A percentile compares a stretch with the other conserved stretches of the same genome.
Evolutionary conservation across 108 stramenopile species (phyloP).

Genomic region (Skeletonema marinoi): DNA sequence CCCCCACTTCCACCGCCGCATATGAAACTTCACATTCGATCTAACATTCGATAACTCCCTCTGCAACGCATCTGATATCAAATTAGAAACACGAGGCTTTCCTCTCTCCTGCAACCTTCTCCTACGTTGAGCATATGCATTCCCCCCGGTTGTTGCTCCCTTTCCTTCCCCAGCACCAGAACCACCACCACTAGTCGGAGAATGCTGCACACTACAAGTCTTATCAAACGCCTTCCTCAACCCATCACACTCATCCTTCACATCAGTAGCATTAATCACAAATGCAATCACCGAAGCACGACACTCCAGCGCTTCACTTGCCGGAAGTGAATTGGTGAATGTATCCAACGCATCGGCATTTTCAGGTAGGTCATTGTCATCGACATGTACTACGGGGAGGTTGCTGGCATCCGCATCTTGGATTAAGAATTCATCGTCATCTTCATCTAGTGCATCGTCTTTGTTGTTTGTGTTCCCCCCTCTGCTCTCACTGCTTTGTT

Average conservation of each 20-base stretch:
- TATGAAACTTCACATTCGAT: background rate
- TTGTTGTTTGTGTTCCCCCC: background rate
- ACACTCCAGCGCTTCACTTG: conserved; percentile 31
- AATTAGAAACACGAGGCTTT: conserved; percentile 5
- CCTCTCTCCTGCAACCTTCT: conserved; percentile 38
- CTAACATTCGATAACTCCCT: conserved; percentile 1
- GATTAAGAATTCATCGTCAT: background rate
- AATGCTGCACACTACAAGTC: conserved; percentile 55
- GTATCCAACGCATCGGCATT: conserved; percentile 41
- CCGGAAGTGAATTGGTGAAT: conserved; percentile 19
- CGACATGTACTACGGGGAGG: conserved; percentile 16
- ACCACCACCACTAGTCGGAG: background rate
- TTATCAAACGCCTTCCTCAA: conserved; percentile 82
- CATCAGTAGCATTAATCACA: conserved; percentile 89
- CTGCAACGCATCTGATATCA: conserved; percentile 7
- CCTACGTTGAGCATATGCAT: background rate
- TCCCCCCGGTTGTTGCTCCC: background rate
- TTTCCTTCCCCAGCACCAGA: background rate
- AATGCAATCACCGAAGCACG: conserved; percentile 70
- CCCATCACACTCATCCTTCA: conserved; percentile 88
- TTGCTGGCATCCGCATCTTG: background rate
- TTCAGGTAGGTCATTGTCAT: conserved; percentile 22
- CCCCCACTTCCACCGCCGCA: conserved; percentile 6
- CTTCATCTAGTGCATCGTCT: conserved; percentile 3
- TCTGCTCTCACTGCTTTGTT: background rate